Base-by-base conservation (phyloP, 23 red algal genomes). In the Agarophyton chilense region DNA sequence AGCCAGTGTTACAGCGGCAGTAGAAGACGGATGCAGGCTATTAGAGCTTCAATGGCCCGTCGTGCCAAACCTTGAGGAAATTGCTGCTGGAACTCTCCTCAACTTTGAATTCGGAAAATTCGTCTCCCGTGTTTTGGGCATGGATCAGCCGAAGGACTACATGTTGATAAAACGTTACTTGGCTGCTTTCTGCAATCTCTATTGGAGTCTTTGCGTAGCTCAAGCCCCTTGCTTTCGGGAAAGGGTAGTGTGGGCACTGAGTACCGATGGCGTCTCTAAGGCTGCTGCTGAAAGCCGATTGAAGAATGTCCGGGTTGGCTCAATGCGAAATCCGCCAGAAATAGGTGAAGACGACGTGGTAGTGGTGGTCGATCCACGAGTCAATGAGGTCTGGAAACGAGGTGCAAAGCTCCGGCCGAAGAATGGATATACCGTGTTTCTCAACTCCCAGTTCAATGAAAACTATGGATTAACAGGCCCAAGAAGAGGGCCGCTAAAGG, bases 51-150 rank as follows among this genome's bases (percentile, higher is more conserved):
- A 89, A 51, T 95, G 86, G 77, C 93, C 93, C 16, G 57, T 54
- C 10, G 93, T 95, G 8, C 93, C 93, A 9, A 95, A 95, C 52
- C 53, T 95, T 12, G 93, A 95, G 57, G 93, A 95, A 36, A 85
- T 90, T 40, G 88, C 55, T 12, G 88, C 78, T 62, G 93, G 93
- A 13, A 95, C 93, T 6, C 50, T 68, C 16, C 44, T 84, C n/a
- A 95, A 95, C 72, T 87, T 86, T 57, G 66, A 78, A 51, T 95
- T 95, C 49, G 93, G 85, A 26, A 83, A 85, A n/a, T 56, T 74
- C 18, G 76, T 91, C 17, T 75, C 93, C 18, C 67, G 51, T 9
- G 45, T 65, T 13, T 57, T 95, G 16, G 85, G 92, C 34, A 95
- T 95, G 84, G 42, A 43, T 21, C 60, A 74, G 6, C 63, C 47